A percentile compares a stretch with the other conserved stretches of the same genome.
Evolutionary conservation across 2,329 filamentous ascomycete species (phyloP).

Genomic region (Aureobasidium sp.): DNA sequence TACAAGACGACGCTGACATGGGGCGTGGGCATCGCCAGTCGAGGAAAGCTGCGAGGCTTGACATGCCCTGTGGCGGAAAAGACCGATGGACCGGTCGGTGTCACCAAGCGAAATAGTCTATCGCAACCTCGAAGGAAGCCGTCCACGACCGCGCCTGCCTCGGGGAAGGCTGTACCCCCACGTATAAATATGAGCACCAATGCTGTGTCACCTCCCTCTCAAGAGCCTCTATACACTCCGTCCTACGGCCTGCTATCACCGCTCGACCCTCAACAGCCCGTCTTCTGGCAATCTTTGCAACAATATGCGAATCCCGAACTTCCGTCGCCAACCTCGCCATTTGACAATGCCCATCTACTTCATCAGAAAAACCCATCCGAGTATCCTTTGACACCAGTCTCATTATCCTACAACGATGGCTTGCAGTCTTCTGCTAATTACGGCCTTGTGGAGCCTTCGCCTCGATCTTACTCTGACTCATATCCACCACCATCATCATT

Average conservation of each 20-base stretch:
- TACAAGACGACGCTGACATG: constrained; percentile 97
- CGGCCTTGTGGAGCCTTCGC: background rate
- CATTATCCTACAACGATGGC: background rate
- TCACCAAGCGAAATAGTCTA: constrained; percentile 20
- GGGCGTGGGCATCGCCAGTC: constrained; percentile 90
- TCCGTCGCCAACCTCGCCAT: background rate
- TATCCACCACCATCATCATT: background rate
- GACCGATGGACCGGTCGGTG: constrained; percentile 24
- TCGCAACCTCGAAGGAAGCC: constrained; percentile 20
- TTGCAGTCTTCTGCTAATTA: background rate
- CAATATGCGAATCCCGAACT: background rate
- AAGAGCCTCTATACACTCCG: background rate
- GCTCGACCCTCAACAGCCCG: background rate
- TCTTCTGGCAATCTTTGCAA: constrained; percentile 1
- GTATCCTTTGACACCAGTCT: background rate
- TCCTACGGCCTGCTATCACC: constrained; percentile 6
- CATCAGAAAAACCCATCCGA: background rate
- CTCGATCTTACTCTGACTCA: background rate
- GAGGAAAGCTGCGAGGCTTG: constrained; percentile 85
- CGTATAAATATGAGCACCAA: background rate
- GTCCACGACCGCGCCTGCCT: constrained; percentile 15
- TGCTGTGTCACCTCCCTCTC: background rate
- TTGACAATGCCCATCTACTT: background rate
- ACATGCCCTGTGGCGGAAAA: constrained; percentile 57
- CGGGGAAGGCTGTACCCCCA: background rate